Evolutionary conservation across 306 rosid genomes (phyloP).

Genomic region (Vicia faba): DNA sequence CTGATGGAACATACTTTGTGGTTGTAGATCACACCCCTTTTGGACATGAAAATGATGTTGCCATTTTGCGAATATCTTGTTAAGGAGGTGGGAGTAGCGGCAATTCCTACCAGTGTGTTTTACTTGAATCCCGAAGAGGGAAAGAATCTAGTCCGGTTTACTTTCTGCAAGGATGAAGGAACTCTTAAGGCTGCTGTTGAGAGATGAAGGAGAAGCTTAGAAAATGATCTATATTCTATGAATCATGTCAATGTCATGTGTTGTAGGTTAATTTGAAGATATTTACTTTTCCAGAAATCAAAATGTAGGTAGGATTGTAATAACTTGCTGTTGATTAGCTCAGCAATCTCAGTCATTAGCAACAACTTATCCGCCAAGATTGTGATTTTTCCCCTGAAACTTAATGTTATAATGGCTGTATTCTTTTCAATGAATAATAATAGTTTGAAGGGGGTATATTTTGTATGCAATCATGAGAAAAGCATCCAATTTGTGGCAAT

Average conservation of each 20-base stretch:
- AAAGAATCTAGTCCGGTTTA: conserved; percentile 80
- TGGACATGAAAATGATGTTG: conserved; percentile 75
- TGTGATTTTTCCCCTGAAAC: conserved; percentile 2
- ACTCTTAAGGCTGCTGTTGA: conserved; percentile 83
- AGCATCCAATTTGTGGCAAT: no score
- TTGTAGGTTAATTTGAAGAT: conserved; percentile 46
- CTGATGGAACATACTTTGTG: conserved; percentile 89
- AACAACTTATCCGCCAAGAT: conserved; percentile 24
- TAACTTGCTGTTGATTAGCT: conserved; percentile 27
- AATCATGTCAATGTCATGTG: conserved; percentile 2
- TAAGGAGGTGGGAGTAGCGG: conserved; percentile 93
- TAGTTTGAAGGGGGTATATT: conserved; percentile 10
- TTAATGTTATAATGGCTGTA: conserved; percentile 1
- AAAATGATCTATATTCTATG: conserved; percentile 47
- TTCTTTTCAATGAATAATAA: conserved; percentile 27
- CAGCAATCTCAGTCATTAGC: conserved; percentile 22
- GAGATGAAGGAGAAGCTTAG: conserved; percentile 85
- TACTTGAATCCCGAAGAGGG: conserved; percentile 96
- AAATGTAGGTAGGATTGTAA: conserved; percentile 31
- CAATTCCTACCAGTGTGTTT: conserved; percentile 91
- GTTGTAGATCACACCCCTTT: conserved; percentile 95
- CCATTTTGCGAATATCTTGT: conserved; percentile 86
- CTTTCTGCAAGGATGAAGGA: conserved; percentile 90
- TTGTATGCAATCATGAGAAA: conserved; percentile 6
- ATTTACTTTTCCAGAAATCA: conserved; percentile 48